These are phyloP conservation scores for Vaccinium darrowii DNA, from an alignment of 148 eudicot genomes.

Conservation along the genomic window DNA sequence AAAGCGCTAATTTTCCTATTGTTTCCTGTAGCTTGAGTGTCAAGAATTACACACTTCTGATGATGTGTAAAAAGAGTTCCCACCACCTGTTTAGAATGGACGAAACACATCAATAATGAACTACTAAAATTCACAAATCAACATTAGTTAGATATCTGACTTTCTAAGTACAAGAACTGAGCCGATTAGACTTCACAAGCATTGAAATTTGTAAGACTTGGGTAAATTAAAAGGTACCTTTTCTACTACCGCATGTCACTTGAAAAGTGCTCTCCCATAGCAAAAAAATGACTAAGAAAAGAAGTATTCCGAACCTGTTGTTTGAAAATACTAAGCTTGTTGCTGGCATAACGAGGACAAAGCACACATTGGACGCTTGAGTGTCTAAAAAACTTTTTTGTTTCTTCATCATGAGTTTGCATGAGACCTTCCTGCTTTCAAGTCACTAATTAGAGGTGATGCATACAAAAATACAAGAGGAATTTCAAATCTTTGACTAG, in stretches of 20 bases:
- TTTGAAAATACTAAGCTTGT: constrained; percentile 36
- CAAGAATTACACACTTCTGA: constrained; percentile 38
- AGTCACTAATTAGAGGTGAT: constrained; percentile 11
- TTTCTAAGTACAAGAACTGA: neutral
- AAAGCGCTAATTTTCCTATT: constrained; percentile 35
- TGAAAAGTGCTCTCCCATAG: neutral
- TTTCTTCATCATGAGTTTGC: constrained; percentile 42
- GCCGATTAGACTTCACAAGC: neutral
- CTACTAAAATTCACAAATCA: neutral
- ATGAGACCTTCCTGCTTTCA: constrained; percentile 37
- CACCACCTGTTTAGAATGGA: constrained; percentile 26
- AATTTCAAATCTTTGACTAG: neutral
- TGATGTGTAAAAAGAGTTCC: constrained; percentile 43
- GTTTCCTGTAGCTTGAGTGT: constrained; percentile 37
- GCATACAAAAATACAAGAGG: neutral
- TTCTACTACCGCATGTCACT: neutral
- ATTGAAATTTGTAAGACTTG: neutral
- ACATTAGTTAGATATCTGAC: neutral
- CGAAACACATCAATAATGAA: neutral
- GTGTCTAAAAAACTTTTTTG: constrained; percentile 32
- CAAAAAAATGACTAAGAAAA: neutral
- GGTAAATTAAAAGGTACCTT: neutral
- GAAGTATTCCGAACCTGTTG: constrained; percentile 30
- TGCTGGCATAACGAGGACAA: constrained; percentile 43
- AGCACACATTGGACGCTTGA: constrained; percentile 40